Base-by-base conservation (phyloP, 2,329 filamentous ascomycete genomes). In the Didymella exigua region DNA sequence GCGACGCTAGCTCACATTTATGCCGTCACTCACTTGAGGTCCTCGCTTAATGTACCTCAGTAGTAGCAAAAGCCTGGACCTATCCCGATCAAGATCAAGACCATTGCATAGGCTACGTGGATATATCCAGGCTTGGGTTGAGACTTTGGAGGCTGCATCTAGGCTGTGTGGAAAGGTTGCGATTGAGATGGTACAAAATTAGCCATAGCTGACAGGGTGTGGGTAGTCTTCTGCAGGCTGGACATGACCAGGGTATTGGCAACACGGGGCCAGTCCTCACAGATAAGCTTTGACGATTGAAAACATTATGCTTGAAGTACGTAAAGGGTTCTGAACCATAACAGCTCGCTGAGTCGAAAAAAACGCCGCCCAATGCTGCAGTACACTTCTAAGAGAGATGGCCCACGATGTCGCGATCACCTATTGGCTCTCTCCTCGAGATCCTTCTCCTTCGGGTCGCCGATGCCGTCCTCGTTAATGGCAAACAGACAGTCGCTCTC, bases 401-500 rank as follows among this genome's bases (percentile, higher is more conserved):
- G 38, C 30, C 16, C 11, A 10, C 2, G 27, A 38, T 4, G 19
- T 13, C 27, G 26, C 33, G 29, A 34, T 66, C 55, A 66, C 40
- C 53, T 63, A 29, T 65, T 66, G 31, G 64, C 65, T 34, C 65
- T 61, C 54, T 96, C 96, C 72, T 98, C 93, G 73, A 93, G 77
- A 69, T 99, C 95, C 81, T 99, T 99, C 40, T 95, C 93, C 55
- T 89, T 90, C 38, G 95, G 95, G 73, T 99, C 95, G 24, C 91
- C 91, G 70, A 99, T 99, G 37, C 95, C 95, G 73, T 97, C 92
- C 76, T 98, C 96, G 53, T 91, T 91, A 74, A 99, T 99, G 41
- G 95, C 93, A 78, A 99, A 99, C 66, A 98, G 78, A 72, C 91
- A 96, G 75, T 99, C 96, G 68, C 91, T 96, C 78, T 99, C 95